Conservation (phyloP, 2,329 filamentous ascomycete species). For the Paecilomyces dactylethromorphus region DNA sequence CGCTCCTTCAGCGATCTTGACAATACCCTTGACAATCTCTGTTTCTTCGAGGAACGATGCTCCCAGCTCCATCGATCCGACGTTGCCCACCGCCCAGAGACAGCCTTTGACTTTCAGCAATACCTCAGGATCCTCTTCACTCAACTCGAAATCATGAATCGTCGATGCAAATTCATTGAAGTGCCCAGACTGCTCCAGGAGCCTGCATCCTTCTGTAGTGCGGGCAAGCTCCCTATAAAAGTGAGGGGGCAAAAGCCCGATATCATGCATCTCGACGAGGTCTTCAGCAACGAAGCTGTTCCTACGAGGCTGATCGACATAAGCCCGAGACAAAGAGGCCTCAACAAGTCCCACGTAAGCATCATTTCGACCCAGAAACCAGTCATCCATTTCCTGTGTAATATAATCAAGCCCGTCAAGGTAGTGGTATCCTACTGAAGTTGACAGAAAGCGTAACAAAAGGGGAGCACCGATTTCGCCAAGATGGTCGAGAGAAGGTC, state of each 20-base stretch:
- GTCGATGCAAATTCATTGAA: conserved; percentile 89
- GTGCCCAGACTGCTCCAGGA: conserved; percentile 87
- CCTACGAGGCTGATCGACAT: conserved; percentile 49
- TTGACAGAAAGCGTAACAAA: conserved; percentile 85
- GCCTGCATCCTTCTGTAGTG: conserved; percentile 83
- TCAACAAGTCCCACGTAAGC: conserved; percentile 93
- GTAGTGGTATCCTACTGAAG: conserved; percentile 95
- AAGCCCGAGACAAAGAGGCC: conserved; percentile 84
- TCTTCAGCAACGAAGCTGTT: conserved; percentile 48
- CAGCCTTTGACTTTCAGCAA: conserved; percentile 94
- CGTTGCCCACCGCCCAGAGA: conserved; percentile 95
- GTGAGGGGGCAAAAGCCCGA: conserved; percentile 74
- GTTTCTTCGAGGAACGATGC: conserved; percentile 87
- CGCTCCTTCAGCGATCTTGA: conserved; percentile 79
- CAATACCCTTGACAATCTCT: conserved; percentile 80
- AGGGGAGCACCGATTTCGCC: conserved; percentile 95
- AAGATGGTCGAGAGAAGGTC: conserved; percentile 87
- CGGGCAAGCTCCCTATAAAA: conserved; percentile 94
- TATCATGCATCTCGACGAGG: conserved; percentile 53
- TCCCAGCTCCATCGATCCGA: conserved; percentile 95
- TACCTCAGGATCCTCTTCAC: conserved; percentile 75
- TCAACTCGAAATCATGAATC: conserved; percentile 79
- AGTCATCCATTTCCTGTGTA: conserved; percentile 99
- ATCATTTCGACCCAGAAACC: conserved; percentile 95
- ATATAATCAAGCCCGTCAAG: conserved; percentile 96